Evolutionary conservation across 805 yeast genomes (phyloP).

Genomic region (Suhomyces pyralidae): DNA sequence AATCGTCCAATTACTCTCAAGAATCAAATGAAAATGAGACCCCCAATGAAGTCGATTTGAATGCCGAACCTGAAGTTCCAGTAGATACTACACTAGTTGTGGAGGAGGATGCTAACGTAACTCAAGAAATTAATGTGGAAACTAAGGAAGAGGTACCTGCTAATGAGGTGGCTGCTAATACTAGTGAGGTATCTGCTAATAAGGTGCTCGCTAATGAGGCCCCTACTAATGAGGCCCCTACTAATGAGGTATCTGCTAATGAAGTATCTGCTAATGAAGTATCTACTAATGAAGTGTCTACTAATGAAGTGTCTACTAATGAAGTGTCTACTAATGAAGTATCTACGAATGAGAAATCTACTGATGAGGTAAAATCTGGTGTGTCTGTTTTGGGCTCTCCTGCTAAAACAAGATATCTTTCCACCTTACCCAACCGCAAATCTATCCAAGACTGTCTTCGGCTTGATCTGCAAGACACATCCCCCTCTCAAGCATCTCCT

Average conservation of each 20-base stretch:
- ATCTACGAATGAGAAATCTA: too few relatives aligned
- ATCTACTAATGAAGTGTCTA: neutral
- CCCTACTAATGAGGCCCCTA: too few relatives aligned
- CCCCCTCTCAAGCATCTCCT: conserved; percentile 9
- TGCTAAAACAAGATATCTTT: conserved; percentile 11
- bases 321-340: neutral
- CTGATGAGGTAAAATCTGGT: neutral
- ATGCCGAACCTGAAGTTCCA: conserved; percentile 2
- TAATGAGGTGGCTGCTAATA: too few relatives aligned
- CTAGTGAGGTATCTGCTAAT: too few relatives aligned
- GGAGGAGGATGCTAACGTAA: neutral
- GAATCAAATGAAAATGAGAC: neutral
- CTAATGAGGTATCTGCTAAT: neutral
- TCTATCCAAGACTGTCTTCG: conserved; percentile 21
- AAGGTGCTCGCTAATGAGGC: too few relatives aligned
- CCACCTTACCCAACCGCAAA: conserved; percentile 35
- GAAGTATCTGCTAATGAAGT: neutral
- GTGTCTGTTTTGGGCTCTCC: neutral
- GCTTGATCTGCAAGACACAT: conserved; percentile 18
- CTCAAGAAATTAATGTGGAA: neutral
- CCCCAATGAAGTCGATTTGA: neutral
- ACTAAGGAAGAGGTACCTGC: neutral
- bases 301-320: too few relatives aligned
- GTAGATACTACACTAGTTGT: neutral
- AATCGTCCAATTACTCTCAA: conserved; percentile 1